Conservation (phyloP, 352 stramenopile species). For the Phytophthora nicotianae region DNA sequence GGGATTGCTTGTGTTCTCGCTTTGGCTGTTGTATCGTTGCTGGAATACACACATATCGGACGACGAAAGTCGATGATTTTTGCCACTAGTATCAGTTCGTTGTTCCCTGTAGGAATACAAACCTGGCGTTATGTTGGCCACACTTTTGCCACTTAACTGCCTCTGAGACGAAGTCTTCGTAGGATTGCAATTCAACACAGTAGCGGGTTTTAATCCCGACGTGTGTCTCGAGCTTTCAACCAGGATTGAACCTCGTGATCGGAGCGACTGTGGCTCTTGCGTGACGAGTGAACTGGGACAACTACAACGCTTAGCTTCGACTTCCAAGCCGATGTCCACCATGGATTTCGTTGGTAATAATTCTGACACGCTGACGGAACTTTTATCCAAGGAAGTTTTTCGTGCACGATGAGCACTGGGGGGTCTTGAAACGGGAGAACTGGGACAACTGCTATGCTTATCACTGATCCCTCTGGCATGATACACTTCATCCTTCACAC, state of each 20-base stretch:
- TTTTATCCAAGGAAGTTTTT: constrained; percentile 2
- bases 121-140: background rate
- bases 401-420: background rate
- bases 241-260: background rate
- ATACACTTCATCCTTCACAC: background rate
- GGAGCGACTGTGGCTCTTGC: background rate
- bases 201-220: background rate
- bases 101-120: background rate
- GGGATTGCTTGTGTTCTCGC: background rate
- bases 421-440: background rate
- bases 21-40: constrained; percentile 1
- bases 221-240: background rate
- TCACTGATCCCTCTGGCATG: background rate
- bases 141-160: background rate
- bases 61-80: background rate
- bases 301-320: background rate
- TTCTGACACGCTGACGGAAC: background rate
- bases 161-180: background rate
- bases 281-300: background rate
- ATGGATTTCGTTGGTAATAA: background rate
- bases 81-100: background rate
- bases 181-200: background rate
- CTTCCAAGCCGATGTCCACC: background rate
- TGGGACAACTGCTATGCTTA: constrained; percentile 8
- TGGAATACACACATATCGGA: background rate